Conservation (phyloP, 345 rosid species). For the Chamaenerion angustifolium region DNA sequence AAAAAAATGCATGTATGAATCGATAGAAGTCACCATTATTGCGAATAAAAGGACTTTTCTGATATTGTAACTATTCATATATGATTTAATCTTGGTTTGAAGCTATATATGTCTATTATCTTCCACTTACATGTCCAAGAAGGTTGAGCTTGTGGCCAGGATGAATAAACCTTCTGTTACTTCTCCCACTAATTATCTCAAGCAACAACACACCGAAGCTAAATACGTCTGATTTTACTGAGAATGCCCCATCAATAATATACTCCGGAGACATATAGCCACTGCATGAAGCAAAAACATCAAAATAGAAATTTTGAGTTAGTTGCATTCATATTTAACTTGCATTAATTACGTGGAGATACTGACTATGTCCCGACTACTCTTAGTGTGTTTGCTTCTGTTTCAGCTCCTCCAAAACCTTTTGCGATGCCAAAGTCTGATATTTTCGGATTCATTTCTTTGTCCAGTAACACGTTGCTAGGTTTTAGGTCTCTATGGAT, state of each 20-base stretch:
- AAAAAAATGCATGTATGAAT: too few species aligned
- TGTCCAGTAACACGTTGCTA: slow-evolving; percentile 16
- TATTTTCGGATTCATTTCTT: slow-evolving; percentile 18
- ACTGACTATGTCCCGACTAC: slow-evolving; percentile 25
- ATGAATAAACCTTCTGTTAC: not conserved
- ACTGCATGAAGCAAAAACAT: too few species aligned
- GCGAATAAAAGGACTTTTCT: too few species aligned
- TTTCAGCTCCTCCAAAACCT: slow-evolving; percentile 12
- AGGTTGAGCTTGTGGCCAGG: slow-evolving; percentile 2
- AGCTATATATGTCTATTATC: not conserved
- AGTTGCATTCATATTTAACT: too few species aligned
- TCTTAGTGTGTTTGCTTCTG: slow-evolving; percentile 7
- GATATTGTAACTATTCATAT: too few species aligned
- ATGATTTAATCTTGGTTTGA: too few species aligned
- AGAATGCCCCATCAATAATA: slow-evolving; percentile 14
- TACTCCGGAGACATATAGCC: slow-evolving; percentile 22
- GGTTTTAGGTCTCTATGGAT: slow-evolving; percentile 21
- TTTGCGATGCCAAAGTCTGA: slow-evolving; percentile 20
- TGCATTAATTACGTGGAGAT: too few species aligned
- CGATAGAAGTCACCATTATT: too few species aligned
- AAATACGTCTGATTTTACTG: slow-evolving; percentile 18
- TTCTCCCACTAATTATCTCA: slow-evolving; percentile 17
- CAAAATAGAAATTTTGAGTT: too few species aligned
- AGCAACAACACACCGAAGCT: slow-evolving; percentile 23
- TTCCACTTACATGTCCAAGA: not conserved